Base-by-base conservation (phyloP, 495 filamentous ascomycete species). In the Entonaema liquescens region DNA sequence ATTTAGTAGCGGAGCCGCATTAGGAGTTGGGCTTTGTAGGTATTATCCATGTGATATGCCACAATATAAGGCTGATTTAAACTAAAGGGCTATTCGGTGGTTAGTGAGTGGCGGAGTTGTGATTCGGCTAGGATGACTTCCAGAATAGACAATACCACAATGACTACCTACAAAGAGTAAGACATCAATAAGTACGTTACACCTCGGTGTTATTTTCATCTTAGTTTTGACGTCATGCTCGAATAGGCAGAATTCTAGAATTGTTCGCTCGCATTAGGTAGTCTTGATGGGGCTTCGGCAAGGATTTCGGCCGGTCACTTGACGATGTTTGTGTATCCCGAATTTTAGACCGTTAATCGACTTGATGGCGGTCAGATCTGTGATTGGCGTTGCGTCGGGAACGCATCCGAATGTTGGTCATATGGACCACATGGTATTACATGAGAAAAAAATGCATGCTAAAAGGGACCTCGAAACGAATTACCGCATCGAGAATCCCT, bases 231-330 rank as follows among this genome's bases (percentile, higher is more conserved):
- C 50, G 57, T 59, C 68, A 66, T 62, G 52, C 56, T 25, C 1
- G n/a, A 71, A 66, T 13, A 66, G 42, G 68, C 13, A 66, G 29
- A 42, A 52, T 66, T 66, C 68, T 57, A 71, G 62, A 66, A 71
- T 25, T n/a, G 25, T 67, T 67, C 42, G 38, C n/a, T n/a, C n/a
- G n/a, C n/a, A n/a, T 0, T 21, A 36, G 26, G 57, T 55, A 50
- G 49, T 31, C 56, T 63, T 44, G 50, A 36, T 40, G 13, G 29
- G 52, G 52, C 13, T 17, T 19, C 28, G 44, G 52, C 11, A 25
- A 13, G 19, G 19, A 23, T 12, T 47, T 23, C 21, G 2, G 15
- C 21, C 9, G 0, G 19, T 47, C 42, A 47, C 17, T 47, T 47
- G 42, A 47, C 17, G 42, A 47, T 47, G 21, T 47, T 47, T 19